Evolutionary conservation across 2,329 filamentous ascomycete species (phyloP).

Genomic region (Blumeria hordei): DNA sequence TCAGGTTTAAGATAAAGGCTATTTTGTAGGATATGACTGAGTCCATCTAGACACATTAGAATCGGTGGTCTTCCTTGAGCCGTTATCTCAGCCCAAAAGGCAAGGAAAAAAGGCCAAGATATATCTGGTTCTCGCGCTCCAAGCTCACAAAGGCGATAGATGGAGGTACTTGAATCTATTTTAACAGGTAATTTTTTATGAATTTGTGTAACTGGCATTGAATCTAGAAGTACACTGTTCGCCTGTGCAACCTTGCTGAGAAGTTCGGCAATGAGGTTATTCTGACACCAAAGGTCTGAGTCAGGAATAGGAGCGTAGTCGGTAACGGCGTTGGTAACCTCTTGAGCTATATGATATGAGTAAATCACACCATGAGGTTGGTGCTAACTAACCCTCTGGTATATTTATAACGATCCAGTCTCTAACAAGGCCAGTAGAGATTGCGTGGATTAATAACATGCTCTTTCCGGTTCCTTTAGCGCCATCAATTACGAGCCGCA

Average conservation of each 20-base stretch:
- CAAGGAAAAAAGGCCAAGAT: conserved; percentile 59
- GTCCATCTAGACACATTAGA: conserved; percentile 53
- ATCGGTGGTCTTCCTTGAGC: conserved; percentile 26
- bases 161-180: conserved; percentile 30
- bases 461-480: conserved; percentile 64
- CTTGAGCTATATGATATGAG: conserved; percentile 33
- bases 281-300: conserved; percentile 49
- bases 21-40: conserved; percentile 57
- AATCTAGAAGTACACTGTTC: conserved; percentile 40
- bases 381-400: conserved; percentile 46
- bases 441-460: conserved; percentile 58
- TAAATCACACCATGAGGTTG: background rate
- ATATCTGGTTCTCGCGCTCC: conserved; percentile 51
- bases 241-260: conserved; percentile 48
- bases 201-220: conserved; percentile 24
- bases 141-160: conserved; percentile 42
- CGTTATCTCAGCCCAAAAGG: conserved; percentile 59
- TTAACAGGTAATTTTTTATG: conserved; percentile 29
- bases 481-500: conserved; percentile 48
- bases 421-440: conserved; percentile 58
- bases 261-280: conserved; percentile 49
- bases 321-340: conserved; percentile 56
- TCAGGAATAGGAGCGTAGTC: conserved; percentile 50
- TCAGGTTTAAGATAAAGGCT: conserved; percentile 52
- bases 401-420: conserved; percentile 76